Base-by-base conservation (phyloP, 2,329 filamentous ascomycete genomes). In the Fusarium vanettenii region DNA sequence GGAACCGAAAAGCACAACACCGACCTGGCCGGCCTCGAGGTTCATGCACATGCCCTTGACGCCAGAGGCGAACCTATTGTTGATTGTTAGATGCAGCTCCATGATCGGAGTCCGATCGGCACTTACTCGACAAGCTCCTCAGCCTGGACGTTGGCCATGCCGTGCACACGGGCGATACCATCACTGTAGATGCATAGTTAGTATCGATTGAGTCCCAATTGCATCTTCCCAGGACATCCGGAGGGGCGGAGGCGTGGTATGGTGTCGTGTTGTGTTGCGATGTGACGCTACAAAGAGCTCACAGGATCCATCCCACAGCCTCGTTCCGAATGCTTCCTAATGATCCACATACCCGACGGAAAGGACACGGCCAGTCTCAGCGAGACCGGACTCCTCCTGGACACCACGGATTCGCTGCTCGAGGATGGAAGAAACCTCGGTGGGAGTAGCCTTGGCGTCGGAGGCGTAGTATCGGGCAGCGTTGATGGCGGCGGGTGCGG, bases 21-120 rank as follows among this genome's bases (percentile, higher is more conserved):
- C 97, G 89, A 99, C 97, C 89, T 98, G 97, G 87, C 97, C 97
- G 87, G 97, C 97, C 90, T 99, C 97, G 89, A 99, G 93, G 94
- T 99, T 99, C 96, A 99, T 98, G 94, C 96, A 98, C 97, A 99
- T 99, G 87, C 97, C 97, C 93, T 98, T 98, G 88, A 98, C 97
- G 87, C 97, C 97, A 79, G 97, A 99, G 83, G 97, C 95, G 90
- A 99, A 99, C 91, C 95, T 98, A 29, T 57, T 69, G 29, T 7
- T 37, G n/a, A 64, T 37, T n/a, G 64, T 80, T 78, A 81, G 48
- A 29, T 52, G 48, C 25, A 52, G 72, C 55, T 67, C 52, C 4
- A 35, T 56, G 52, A 56, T 33, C 8, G 39, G 55, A 66, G 67
- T 37, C 50, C 63, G 66, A 55, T 70, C 64, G 78, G 70, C 75